These are phyloP conservation scores for Castanospermum australe DNA, from an alignment of 306 rosid species.

Conservation along the genomic window DNA sequence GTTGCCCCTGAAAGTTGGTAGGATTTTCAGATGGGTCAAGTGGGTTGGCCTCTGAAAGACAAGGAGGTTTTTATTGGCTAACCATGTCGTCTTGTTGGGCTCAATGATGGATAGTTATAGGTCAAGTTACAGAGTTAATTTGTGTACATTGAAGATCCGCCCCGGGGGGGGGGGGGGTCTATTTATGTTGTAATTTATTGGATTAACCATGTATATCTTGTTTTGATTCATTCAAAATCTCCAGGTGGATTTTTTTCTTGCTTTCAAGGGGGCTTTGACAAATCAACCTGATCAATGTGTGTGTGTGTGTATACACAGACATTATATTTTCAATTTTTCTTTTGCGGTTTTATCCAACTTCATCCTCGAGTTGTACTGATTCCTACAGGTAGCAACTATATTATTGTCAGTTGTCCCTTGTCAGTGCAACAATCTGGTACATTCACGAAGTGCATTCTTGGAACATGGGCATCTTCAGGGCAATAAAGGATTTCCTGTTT, in stretches of 20 bases:
- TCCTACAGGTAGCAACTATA: background rate
- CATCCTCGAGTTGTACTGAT: background rate
- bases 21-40: conserved; percentile 92
- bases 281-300: conserved; percentile 22
- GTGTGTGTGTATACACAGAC: conserved; percentile 42
- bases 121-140: conserved; percentile 41
- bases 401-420: background rate
- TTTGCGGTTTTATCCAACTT: background rate
- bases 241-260: conserved; percentile 28
- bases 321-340: background rate
- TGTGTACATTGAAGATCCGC: conserved; percentile 58
- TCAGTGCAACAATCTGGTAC: background rate
- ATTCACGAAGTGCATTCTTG: background rate
- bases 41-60: conserved; percentile 81
- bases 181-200: conserved; percentile 51
- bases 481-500: background rate
- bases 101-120: conserved; percentile 29
- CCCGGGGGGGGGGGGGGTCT: conserved; percentile 38
- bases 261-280: conserved; percentile 25
- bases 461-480: background rate
- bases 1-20: conserved; percentile 82
- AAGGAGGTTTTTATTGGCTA: background rate
- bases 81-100: background rate
- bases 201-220: conserved; percentile 54
- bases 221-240: conserved; percentile 53